These are phyloP conservation scores for Phytophthora idaei DNA, from an alignment of 352 stramenopile species.

Conservation along the genomic window DNA sequence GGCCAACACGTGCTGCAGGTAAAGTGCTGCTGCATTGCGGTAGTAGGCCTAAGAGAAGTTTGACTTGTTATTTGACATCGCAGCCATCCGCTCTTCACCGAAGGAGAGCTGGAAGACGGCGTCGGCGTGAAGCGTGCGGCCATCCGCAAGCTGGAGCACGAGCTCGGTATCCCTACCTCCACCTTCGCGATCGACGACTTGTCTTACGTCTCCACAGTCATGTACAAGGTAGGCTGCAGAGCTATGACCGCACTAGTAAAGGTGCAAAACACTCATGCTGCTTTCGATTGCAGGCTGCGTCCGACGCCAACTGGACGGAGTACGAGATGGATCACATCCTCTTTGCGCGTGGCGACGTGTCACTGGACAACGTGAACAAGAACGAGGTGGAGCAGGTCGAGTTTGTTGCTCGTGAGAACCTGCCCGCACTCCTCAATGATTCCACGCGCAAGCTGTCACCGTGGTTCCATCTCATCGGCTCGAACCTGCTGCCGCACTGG, in stretches of 20 bases:
- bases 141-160: constrained; percentile 98
- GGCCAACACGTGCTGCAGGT: constrained; percentile 99
- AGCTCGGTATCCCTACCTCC: constrained; percentile 94
- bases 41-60: background rate
- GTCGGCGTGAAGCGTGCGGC: constrained; percentile 93
- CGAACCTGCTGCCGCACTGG: constrained; percentile 69
- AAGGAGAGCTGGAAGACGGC: constrained; percentile 86
- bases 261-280: constrained; percentile 2
- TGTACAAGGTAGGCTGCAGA: constrained; percentile 93
- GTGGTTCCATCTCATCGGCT: constrained; percentile 87
- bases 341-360: constrained; percentile 86
- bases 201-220: constrained; percentile 96
- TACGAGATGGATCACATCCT: constrained; percentile 99
- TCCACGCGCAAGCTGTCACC: constrained; percentile 68
- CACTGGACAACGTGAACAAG: constrained; percentile 86
- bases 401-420: constrained; percentile 81
- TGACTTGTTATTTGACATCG: constrained; percentile 9
- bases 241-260: background rate
- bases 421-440: constrained; percentile 65
- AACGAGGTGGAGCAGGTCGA: constrained; percentile 94
- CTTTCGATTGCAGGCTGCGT: constrained; percentile 49
- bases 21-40: constrained; percentile 8
- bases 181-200: constrained; percentile 89
- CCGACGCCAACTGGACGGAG: constrained; percentile 94
- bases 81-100: constrained; percentile 94